These are phyloP conservation scores for Starmerella scarabaei DNA, from an alignment of 805 yeast species.

Conservation along the genomic window DNA sequence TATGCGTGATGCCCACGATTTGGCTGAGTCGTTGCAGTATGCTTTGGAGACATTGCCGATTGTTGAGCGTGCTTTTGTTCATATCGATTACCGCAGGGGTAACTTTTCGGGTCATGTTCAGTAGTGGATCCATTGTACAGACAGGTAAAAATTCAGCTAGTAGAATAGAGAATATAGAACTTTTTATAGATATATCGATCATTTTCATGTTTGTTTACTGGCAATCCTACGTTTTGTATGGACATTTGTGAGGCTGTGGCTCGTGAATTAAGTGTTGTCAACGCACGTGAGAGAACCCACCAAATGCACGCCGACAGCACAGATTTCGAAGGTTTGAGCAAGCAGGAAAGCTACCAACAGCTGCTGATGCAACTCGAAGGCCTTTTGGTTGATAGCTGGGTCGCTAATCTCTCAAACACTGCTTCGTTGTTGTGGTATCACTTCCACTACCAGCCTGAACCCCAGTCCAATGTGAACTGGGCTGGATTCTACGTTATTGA, in stretches of 20 bases:
- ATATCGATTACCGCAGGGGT: conserved; percentile 41
- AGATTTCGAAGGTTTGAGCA: conserved; percentile 32
- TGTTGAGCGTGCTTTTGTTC: conserved; percentile 74
- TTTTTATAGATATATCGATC: too few relatives aligned
- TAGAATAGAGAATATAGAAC: too few relatives aligned
- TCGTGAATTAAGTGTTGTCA: too few relatives aligned
- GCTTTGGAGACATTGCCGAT: conserved; percentile 64
- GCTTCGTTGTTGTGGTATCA: conserved; percentile 83
- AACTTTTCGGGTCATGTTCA: conserved; percentile 29
- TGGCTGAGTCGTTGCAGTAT: conserved; percentile 71
- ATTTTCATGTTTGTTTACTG: too few relatives aligned
- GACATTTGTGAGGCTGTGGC: too few relatives aligned
- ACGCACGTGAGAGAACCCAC: background rate
- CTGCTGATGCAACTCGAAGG: conserved; percentile 53
- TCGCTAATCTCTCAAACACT: conserved; percentile 75
- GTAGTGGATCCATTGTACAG: too few relatives aligned
- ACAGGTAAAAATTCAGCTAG: too few relatives aligned
- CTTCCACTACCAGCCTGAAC: conserved; percentile 44
- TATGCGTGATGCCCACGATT: conserved; percentile 60
- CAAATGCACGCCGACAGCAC: conserved; percentile 60
- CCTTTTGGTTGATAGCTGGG: conserved; percentile 64
- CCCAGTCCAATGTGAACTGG: conserved; percentile 58
- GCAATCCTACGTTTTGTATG: too few relatives aligned
- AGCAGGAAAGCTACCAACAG: conserved; percentile 43
- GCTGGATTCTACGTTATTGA: conserved; percentile 72